These are phyloP conservation scores for Uncinocarpus reesii DNA, from an alignment of 2,329 filamentous ascomycete species.

Conservation along the genomic window DNA sequence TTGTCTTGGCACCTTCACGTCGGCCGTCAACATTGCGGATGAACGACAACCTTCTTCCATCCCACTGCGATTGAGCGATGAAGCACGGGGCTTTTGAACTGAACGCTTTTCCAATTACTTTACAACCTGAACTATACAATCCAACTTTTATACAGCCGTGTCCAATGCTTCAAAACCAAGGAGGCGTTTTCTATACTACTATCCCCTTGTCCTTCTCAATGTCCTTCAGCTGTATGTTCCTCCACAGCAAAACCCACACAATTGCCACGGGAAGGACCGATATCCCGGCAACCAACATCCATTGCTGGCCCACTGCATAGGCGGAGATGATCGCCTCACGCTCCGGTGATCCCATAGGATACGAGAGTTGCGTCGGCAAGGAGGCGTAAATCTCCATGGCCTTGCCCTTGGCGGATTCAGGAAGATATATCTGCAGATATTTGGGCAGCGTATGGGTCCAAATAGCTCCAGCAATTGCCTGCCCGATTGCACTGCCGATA, in stretches of 20 bases:
- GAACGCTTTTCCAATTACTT: too few species aligned
- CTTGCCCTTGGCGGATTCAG: conserved; percentile 16
- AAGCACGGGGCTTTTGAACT: too few species aligned
- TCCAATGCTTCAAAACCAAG: neutral
- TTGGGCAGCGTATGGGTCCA: conserved; percentile 24
- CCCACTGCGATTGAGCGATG: too few species aligned
- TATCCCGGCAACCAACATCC: conserved; percentile 30
- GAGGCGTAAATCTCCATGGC: conserved; percentile 18
- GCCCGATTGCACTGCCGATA: conserved; percentile 26
- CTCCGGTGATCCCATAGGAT: conserved; percentile 31
- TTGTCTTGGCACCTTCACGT: too few species aligned
- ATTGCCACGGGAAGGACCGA: conserved; percentile 19
- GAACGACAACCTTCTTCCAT: too few species aligned
- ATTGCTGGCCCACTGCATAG: conserved; percentile 39
- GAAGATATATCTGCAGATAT: conserved; percentile 17
- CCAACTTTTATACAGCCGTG: neutral
- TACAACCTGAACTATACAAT: too few species aligned
- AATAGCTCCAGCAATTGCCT: conserved; percentile 23
- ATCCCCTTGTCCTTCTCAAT: conserved; percentile 36
- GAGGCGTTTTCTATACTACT: conserved; percentile 23
- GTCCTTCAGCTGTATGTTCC: conserved; percentile 40
- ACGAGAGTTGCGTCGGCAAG: conserved; percentile 22
- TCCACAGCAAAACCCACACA: conserved; percentile 37
- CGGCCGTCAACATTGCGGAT: too few species aligned
- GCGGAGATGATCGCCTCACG: conserved; percentile 37